These are phyloP conservation scores for Beauveria sp. DNA, from an alignment of 2,329 filamentous ascomycete species.

Conservation along the genomic window DNA sequence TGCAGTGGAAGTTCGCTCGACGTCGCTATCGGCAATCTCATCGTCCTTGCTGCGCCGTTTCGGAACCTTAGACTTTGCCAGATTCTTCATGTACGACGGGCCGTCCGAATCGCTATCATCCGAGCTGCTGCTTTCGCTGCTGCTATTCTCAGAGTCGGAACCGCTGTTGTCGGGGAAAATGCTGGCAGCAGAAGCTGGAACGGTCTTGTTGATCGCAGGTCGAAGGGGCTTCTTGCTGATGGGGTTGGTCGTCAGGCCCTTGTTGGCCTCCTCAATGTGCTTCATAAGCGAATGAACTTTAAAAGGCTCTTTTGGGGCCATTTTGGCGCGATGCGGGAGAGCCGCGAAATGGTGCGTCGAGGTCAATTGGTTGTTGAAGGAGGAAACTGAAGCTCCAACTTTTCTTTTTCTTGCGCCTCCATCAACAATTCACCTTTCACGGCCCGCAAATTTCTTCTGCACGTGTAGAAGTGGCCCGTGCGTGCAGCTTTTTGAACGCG, in stretches of 20 bases:
- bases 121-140: slow-evolving; percentile 26
- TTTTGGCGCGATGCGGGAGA: slow-evolving; percentile 17
- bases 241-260: slow-evolving; percentile 24
- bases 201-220: slow-evolving; percentile 22
- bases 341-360: neutral
- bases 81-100: slow-evolving; percentile 26
- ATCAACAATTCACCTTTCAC: neutral
- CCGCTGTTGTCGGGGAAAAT: slow-evolving; percentile 25
- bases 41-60: slow-evolving; percentile 26
- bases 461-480: slow-evolving; percentile 10
- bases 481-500: neutral
- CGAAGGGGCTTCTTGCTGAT: slow-evolving; percentile 24
- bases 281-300: slow-evolving; percentile 30
- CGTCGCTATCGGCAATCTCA: slow-evolving; percentile 36
- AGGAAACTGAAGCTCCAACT: neutral
- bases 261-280: slow-evolving; percentile 31
- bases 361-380: slow-evolving; percentile 4
- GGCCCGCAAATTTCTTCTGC: slow-evolving; percentile 5
- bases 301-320: slow-evolving; percentile 29
- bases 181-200: slow-evolving; percentile 14
- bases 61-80: slow-evolving; percentile 15
- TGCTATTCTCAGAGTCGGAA: slow-evolving; percentile 22
- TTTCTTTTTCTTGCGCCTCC: neutral
- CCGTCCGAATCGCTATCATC: slow-evolving; percentile 24
- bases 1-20: slow-evolving; percentile 25